phyloP scores from a whole-genome alignment of 148 eudicot species.

The Cornus controversa region DNA sequence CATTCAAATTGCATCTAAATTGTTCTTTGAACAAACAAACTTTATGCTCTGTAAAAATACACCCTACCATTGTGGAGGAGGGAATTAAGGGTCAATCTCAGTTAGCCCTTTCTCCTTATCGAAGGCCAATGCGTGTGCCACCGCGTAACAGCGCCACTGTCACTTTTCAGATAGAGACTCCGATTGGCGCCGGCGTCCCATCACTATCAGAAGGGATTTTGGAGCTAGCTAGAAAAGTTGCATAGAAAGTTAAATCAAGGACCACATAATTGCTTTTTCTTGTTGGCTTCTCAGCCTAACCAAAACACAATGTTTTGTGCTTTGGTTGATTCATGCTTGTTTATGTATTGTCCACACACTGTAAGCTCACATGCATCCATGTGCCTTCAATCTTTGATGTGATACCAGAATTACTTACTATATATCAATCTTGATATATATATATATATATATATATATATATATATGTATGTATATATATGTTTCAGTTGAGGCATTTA shows the following conservation, averaged over 20 bases:
- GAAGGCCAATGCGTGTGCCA: not conserved
- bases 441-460: no score
- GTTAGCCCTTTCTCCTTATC: not conserved
- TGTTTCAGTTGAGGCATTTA: no score
- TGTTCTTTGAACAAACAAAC: no score
- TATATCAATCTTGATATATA: not conserved
- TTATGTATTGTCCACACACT: not conserved
- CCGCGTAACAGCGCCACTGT: not conserved
- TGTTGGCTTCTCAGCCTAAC: not conserved
- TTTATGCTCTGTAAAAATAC: no score
- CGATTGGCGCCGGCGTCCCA: not conserved
- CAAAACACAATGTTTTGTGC: not conserved
- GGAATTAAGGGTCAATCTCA: no score
- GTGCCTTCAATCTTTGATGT: slow-evolving; percentile 20
- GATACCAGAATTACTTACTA: not conserved
- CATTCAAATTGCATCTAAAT: no score
- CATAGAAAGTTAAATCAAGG: not conserved
- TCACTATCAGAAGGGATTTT: not conserved
- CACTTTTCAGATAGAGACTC: not conserved
- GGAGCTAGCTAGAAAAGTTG: not conserved
- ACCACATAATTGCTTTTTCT: not conserved
- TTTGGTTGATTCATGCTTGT: not conserved
- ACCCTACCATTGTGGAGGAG: no score
- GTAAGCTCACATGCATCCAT: slow-evolving; percentile 47
- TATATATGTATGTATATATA: no score